Base-by-base conservation (phyloP, 2,329 filamentous ascomycete species). In the Monosporascus sp. region DNA sequence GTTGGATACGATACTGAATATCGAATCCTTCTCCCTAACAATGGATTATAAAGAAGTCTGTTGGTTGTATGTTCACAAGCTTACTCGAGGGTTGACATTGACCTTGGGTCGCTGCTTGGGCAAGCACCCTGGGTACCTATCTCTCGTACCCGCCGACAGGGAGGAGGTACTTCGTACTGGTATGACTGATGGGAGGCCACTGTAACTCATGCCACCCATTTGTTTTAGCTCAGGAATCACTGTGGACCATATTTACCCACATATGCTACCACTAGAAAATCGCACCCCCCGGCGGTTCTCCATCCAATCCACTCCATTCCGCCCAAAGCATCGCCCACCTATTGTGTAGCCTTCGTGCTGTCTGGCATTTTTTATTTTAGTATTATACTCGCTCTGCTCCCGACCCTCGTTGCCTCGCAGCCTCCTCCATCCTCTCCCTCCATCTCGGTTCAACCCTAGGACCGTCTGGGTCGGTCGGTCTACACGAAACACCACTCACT, bases 381-480 rank as follows among this genome's bases (percentile, higher is more conserved):
- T 44, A 46, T 46, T 46, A 46, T 46, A 27, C 14, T 25, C 24
- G 24, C 58, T 54, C 54, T 34, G 22, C 52, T 44, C 22, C 50
- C 50, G 47, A 44, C 53, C 59, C 47, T 53, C 50, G 47, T 48
- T 53, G 47, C 54, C 49, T 51, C 51, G 52, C 51, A 54, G 46
- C 54, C 57, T 58, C 50, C 51, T 38, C 48, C 47, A 38, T 48
- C 31, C 39, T 56, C 50, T 50, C 55, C 53, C 53, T 55, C 45
- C 58, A 45, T 53, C 53, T 54, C 14, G 55, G 17, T 46, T 27
- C 24, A 25, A 46, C 42, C 27, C 22, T 27, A 27, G 42, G 42
- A 46, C 42, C 24, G 42, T 31, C 24, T 27, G 42, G 42, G 24
- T 46, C n/a, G 42, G 42, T 27, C 42, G 42, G 42, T 46, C 17